Conservation (phyloP, 768 basidiomycete genomes). For the Trametes cinnabarina region DNA sequence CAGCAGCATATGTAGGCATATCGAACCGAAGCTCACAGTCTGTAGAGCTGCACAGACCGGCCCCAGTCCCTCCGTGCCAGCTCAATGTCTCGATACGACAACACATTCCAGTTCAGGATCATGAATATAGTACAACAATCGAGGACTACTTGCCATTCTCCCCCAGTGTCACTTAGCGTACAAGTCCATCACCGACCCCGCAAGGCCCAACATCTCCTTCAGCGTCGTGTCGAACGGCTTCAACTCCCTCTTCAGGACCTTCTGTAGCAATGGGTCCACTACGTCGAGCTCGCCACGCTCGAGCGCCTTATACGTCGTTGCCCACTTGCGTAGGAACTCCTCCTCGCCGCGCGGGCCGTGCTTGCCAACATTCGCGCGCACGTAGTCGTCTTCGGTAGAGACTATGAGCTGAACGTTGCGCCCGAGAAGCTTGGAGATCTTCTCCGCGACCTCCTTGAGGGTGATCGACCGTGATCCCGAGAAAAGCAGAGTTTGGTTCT, state of each 20-base stretch:
- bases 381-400: conserved; percentile 29
- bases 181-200: conserved; percentile 12
- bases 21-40: no score
- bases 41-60: no score
- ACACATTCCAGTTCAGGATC: not conserved
- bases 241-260: conserved; percentile 30
- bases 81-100: no score
- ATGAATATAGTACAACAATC: not conserved
- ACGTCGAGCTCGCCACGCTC: conserved; percentile 30
- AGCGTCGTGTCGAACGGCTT: conserved; percentile 29
- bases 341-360: conserved; percentile 22
- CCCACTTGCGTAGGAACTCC: conserved; percentile 29
- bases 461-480: conserved; percentile 26
- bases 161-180: conserved; percentile 23
- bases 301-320: conserved; percentile 32
- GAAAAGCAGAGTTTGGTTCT: conserved; percentile 31
- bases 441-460: conserved; percentile 27
- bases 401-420: conserved; percentile 22
- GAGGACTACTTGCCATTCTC: not conserved
- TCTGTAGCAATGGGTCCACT: conserved; percentile 28
- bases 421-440: conserved; percentile 21
- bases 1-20: no score
- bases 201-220: conserved; percentile 20
- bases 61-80: no score
- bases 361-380: conserved; percentile 18